phyloP scores from a whole-genome alignment of 345 rosid genomes.

The Murraya paniculata region DNA sequence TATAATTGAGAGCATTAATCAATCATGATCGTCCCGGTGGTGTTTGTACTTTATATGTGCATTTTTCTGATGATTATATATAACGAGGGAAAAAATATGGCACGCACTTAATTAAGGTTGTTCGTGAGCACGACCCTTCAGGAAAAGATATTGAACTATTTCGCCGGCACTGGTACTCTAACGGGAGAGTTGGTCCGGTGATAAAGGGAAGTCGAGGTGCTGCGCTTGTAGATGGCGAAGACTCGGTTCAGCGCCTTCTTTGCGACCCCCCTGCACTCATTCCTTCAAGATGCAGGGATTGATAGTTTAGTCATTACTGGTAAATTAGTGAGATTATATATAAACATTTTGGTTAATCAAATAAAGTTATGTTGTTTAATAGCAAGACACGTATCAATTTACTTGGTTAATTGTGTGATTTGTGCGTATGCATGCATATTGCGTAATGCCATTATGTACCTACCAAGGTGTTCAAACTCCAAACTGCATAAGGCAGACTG shows the following conservation, averaged over 20 bases:
- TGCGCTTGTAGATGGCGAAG: constrained; percentile 71
- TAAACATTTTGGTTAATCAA: too few species aligned
- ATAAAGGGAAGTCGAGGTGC: constrained; percentile 61
- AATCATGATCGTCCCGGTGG: background rate
- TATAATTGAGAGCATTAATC: too few species aligned
- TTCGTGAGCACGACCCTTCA: constrained; percentile 69
- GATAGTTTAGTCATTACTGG: constrained; percentile 44
- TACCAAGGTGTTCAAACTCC: constrained; percentile 80
- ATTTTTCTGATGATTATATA: too few species aligned
- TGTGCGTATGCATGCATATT: background rate
- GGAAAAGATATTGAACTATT: constrained; percentile 79
- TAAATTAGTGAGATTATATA: too few species aligned
- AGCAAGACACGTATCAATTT: too few species aligned
- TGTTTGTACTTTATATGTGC: background rate
- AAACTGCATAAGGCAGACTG: constrained; percentile 80
- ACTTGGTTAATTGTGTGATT: background rate
- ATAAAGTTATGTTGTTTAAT: background rate
- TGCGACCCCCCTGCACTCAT: constrained; percentile 64
- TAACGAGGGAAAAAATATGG: too few species aligned
- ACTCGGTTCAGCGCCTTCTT: constrained; percentile 84
- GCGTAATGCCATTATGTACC: background rate
- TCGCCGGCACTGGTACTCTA: constrained; percentile 58
- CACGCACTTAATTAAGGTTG: constrained; percentile 36
- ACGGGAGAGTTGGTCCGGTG: constrained; percentile 56
- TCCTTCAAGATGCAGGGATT: constrained; percentile 54